Base-by-base conservation (phyloP, 2,329 filamentous ascomycete genomes). In the Sclerotinia spermophila region DNA sequence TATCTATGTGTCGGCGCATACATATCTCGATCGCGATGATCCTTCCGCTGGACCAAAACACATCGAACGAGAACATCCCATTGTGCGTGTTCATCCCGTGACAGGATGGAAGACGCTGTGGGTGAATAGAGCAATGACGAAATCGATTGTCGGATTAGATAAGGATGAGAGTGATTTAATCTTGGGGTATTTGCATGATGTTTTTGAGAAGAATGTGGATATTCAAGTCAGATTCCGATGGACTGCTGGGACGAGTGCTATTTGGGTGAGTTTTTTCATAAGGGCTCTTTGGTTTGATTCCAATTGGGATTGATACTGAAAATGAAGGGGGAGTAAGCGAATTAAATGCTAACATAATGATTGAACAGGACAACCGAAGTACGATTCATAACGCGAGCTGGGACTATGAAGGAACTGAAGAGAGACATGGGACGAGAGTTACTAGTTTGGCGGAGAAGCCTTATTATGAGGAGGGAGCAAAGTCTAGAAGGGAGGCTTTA, bases 331-430 rank as follows among this genome's bases (percentile, higher is more conserved):
- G 2, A 19, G 33, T 45, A 40, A 64, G n/a, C 24, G 45, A 62
- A 33, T 7, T 7, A 42, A 27, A 15, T 64, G 33, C 44, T 69
- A 40, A 61, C n/a, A n/a, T 11, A 10, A 24, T 7, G 5, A 42
- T 11, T 24, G 11, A 42, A 62, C 35, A 69, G 68, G 90, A 92
- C 76, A 92, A 92, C 75, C 83, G 88, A 53, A 90, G 92, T 71
- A 92, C 90, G 0, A 92, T 92, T 51, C 90, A 93, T 75, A 92
- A 91, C 73, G 90, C 90, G 0, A 89, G 86, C 75, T 93, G 89
- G 89, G 90, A 93, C 74, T 92, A 92, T 76, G 89, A 86, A 45
- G 89, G 89, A 1, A 84, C 82, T 30, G 83, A 92, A 77, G 88
- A 90, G 0, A 83, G 90, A 53, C 90, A 93, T 78, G 91, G 91